phyloP scores from a whole-genome alignment of 768 basidiomycete species.

The Tephrocybe rancida region DNA sequence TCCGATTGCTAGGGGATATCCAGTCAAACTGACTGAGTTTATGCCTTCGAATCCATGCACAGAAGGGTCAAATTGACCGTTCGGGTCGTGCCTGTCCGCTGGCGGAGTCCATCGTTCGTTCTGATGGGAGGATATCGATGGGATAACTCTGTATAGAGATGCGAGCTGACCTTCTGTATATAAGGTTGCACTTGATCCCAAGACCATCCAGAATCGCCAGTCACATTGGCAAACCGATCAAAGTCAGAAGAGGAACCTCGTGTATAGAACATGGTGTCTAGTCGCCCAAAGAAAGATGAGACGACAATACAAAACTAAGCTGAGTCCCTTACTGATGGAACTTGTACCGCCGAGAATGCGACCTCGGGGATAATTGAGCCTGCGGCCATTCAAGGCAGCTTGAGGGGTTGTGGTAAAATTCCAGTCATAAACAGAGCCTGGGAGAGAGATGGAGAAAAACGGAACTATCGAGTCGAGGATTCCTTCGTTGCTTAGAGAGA shows the following conservation, averaged over 20 bases:
- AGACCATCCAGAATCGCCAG: slow-evolving; percentile 30
- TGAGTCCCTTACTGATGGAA: slow-evolving; percentile 22
- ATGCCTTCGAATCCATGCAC: slow-evolving; percentile 31
- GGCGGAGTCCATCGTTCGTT: slow-evolving; percentile 26
- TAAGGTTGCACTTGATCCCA: slow-evolving; percentile 21
- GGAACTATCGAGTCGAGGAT: slow-evolving; percentile 21
- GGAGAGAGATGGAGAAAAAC: slow-evolving; percentile 11
- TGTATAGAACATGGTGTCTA: slow-evolving; percentile 26
- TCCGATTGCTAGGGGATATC: slow-evolving; percentile 27
- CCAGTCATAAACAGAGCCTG: slow-evolving; percentile 25
- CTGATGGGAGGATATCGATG: slow-evolving; percentile 12
- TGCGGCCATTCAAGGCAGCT: slow-evolving; percentile 19
- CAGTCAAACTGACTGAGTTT: slow-evolving; percentile 24
- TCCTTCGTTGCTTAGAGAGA: slow-evolving; percentile 17
- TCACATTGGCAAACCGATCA: slow-evolving; percentile 24
- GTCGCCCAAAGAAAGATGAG: background rate
- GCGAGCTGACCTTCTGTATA: background rate
- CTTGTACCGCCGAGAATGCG: slow-evolving; percentile 33
- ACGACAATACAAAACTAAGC: background rate
- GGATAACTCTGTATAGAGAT: background rate
- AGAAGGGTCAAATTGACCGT: slow-evolving; percentile 28
- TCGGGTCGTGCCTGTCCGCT: slow-evolving; percentile 27
- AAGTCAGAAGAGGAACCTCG: slow-evolving; percentile 28
- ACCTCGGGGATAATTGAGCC: slow-evolving; percentile 21
- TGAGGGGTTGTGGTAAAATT: slow-evolving; percentile 29